Conservation (phyloP, 306 rosid species). For the Gynostemma pentaphyllum region DNA sequence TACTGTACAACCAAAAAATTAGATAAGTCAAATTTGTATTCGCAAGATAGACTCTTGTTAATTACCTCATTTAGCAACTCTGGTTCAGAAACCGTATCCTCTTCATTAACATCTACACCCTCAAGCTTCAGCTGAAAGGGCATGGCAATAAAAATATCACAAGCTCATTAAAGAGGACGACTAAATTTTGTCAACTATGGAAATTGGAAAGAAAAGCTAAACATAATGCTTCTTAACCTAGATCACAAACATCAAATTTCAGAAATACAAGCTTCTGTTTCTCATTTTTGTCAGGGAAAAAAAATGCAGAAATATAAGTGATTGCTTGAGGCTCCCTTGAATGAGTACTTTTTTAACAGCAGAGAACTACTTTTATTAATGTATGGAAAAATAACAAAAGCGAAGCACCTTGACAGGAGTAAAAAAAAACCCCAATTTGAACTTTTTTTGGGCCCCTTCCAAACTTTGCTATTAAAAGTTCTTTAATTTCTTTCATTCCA, state of each 20-base stretch:
- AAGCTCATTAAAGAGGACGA: constrained; percentile 4
- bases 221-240: not conserved
- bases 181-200: not conserved
- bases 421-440: too few species aligned
- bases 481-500: too few species aligned
- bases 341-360: too few species aligned
- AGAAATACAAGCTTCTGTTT: not conserved
- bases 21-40: not conserved
- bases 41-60: constrained; percentile 8
- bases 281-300: not conserved
- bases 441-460: too few species aligned
- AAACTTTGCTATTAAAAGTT: too few species aligned
- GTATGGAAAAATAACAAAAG: too few species aligned
- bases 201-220: not conserved
- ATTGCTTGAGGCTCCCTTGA: not conserved
- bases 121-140: constrained; percentile 56
- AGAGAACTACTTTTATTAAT: too few species aligned
- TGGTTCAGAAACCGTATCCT: constrained; percentile 66
- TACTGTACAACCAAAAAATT: not conserved
- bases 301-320: not conserved
- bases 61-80: constrained; percentile 73
- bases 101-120: constrained; percentile 71
- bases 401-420: too few species aligned
- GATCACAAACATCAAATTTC: not conserved
- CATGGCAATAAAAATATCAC: constrained; percentile 4